Evolutionary conservation across 257 asterid genomes (phyloP).

Genomic region (Salvia miltiorrhiza): DNA sequence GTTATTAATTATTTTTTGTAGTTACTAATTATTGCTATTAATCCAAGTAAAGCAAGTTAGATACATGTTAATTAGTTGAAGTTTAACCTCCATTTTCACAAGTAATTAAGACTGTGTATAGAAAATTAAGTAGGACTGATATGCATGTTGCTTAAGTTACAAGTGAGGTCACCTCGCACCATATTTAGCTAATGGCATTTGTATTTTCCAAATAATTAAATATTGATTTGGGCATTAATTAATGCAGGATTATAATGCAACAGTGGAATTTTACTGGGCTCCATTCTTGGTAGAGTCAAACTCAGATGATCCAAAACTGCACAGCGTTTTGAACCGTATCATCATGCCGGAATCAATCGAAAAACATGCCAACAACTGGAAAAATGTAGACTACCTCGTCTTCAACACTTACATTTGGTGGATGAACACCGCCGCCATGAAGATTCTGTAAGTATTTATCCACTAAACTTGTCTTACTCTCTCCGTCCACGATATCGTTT

Average conservation of each 20-base stretch:
- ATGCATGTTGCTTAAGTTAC: constrained; percentile 5
- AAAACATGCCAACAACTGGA: constrained; percentile 75
- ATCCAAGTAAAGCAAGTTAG: neutral
- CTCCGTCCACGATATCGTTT: too few species aligned
- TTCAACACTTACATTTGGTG: constrained; percentile 94
- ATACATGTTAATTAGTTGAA: too few species aligned
- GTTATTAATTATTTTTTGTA: constrained; percentile 17
- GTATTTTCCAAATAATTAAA: too few species aligned
- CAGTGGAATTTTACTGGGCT: constrained; percentile 90
- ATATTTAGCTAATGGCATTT: neutral
- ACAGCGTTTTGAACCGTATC: constrained; percentile 73
- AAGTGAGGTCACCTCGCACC: constrained; percentile 2
- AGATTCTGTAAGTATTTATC: constrained; percentile 48
- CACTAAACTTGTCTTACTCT: too few species aligned
- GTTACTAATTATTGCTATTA: neutral
- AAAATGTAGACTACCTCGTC: constrained; percentile 68
- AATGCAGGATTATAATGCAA: constrained; percentile 75
- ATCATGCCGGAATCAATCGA: constrained; percentile 80
- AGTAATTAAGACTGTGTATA: neutral
- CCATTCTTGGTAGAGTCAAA: constrained; percentile 87
- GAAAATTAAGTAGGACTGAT: constrained; percentile 17
- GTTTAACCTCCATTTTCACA: constrained; percentile 5
- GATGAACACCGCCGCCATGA: constrained; percentile 85
- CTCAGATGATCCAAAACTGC: constrained; percentile 78
- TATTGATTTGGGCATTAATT: neutral